These are phyloP conservation scores for Ustulina deusta DNA, from an alignment of 2,329 filamentous ascomycete genomes.

Conservation along the genomic window DNA sequence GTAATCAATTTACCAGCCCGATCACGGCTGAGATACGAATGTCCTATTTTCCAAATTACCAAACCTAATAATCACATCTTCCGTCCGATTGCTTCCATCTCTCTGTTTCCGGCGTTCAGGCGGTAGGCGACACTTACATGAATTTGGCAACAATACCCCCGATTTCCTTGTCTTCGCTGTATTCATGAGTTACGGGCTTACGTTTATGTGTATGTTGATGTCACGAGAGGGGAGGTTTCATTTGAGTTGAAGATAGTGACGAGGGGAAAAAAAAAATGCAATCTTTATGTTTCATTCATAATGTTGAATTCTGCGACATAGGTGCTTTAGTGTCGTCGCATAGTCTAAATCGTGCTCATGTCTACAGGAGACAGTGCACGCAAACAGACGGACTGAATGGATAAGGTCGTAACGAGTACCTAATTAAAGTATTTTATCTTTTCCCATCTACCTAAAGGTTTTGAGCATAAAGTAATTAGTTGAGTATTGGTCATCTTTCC, in stretches of 20 bases:
- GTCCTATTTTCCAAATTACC: neutral
- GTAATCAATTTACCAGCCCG: neutral
- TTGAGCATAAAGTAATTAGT: neutral
- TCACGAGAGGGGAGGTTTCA: neutral
- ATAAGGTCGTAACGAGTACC: neutral
- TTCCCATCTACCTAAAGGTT: neutral
- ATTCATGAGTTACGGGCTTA: constrained; percentile 3
- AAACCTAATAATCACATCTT: neutral
- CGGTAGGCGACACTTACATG: neutral
- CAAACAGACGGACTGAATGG: neutral
- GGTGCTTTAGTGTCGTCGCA: too few relatives aligned
- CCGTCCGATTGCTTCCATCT: neutral
- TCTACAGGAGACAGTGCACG: too few relatives aligned
- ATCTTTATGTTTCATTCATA: neutral
- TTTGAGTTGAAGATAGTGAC: neutral
- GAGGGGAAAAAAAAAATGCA: neutral
- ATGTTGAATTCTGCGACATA: neutral
- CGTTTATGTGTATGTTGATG: neutral
- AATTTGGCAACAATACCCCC: constrained; percentile 25
- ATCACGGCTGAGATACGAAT: neutral
- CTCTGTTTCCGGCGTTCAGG: constrained; percentile 19
- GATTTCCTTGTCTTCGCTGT: neutral
- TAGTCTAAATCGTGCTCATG: neutral
- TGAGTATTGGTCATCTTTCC: neutral
- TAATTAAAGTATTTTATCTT: neutral